Conservation (phyloP, 768 basidiomycete species). For the Xerocomellus chrysenteron region DNA sequence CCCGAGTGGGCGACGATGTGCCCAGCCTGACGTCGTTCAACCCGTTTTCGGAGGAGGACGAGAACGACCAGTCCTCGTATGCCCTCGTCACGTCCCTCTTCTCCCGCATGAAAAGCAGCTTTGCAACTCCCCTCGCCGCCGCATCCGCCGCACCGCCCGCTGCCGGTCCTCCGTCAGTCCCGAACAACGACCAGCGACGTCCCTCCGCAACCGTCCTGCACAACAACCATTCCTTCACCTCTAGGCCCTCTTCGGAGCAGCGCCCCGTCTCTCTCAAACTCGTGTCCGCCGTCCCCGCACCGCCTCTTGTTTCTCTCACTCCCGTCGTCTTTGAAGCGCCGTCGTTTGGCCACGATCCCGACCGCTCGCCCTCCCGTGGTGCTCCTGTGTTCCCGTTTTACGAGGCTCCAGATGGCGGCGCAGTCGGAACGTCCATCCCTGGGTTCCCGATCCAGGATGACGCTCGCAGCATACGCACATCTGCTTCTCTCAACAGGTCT, state of each 20-base stretch:
- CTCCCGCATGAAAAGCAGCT: slow-evolving; percentile 77
- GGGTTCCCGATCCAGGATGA: slow-evolving; percentile 94
- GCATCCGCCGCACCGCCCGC: slow-evolving; percentile 39
- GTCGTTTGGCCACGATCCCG: slow-evolving; percentile 64
- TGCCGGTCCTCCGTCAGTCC: slow-evolving; percentile 30
- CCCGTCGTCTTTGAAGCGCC: slow-evolving; percentile 81
- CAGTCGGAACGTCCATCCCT: slow-evolving; percentile 77
- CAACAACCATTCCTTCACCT: slow-evolving; percentile 47
- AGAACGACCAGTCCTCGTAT: slow-evolving; percentile 85
- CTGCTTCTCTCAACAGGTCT: slow-evolving; percentile 66
- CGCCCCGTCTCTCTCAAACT: slow-evolving; percentile 58
- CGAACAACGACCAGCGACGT: slow-evolving; percentile 53
- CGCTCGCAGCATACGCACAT: slow-evolving; percentile 79
- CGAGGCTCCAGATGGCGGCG: slow-evolving; percentile 54
- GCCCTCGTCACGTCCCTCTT: slow-evolving; percentile 79
- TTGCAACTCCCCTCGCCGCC: slow-evolving; percentile 64
- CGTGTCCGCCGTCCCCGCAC: slow-evolving; percentile 58
- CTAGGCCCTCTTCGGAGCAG: slow-evolving; percentile 49
- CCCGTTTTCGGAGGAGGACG: slow-evolving; percentile 91
- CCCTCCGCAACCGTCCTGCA: slow-evolving; percentile 50
- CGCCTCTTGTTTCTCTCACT: slow-evolving; percentile 81
- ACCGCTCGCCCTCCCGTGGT: slow-evolving; percentile 54
- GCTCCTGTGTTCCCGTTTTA: slow-evolving; percentile 50
- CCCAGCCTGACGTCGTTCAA: slow-evolving; percentile 83
- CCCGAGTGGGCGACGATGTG: slow-evolving; percentile 58